Evolutionary conservation across 306 rosid species (phyloP).

Genomic region (Coriaria nepalensis): DNA sequence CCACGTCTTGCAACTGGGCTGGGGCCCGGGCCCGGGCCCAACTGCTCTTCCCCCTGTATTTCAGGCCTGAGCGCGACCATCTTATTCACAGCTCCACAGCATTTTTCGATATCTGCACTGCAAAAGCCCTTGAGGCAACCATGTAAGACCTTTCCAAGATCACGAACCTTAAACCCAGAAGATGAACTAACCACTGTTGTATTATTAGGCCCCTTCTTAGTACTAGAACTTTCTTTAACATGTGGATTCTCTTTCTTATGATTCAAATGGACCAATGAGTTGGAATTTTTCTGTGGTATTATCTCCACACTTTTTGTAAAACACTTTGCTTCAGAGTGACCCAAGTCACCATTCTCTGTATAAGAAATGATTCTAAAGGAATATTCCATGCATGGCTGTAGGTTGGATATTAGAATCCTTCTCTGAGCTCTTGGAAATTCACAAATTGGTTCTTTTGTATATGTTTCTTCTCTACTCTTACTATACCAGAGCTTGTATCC

Average conservation of each 20-base stretch:
- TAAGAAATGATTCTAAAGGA: constrained; percentile 71
- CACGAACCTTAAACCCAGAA: constrained; percentile 83
- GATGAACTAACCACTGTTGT: constrained; percentile 28
- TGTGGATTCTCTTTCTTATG: constrained; percentile 30
- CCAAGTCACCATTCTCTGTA: constrained; percentile 64
- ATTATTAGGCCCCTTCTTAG: constrained; percentile 39
- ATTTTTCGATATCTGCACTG: constrained; percentile 47
- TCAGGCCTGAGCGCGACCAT: constrained; percentile 36
- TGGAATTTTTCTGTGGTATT: constrained; percentile 34
- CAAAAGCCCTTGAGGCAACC: constrained; percentile 65
- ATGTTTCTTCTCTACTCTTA: constrained; percentile 57
- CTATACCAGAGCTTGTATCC: constrained; percentile 98
- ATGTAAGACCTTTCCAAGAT: constrained; percentile 70
- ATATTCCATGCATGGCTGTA: constrained; percentile 88
- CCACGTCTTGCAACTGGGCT: constrained; percentile 17
- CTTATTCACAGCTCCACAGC: constrained; percentile 46
- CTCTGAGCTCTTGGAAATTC: constrained; percentile 76
- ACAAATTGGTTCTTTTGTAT: constrained; percentile 66
- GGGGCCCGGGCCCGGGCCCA: constrained; percentile 44
- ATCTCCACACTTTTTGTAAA: constrained; percentile 87
- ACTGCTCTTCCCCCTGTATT: constrained; percentile 36
- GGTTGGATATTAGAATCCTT: constrained; percentile 71
- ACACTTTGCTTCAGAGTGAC: constrained; percentile 97
- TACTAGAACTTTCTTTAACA: constrained; percentile 36
- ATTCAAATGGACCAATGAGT: constrained; percentile 21